Evolutionary conservation across 2,329 filamentous ascomycete genomes (phyloP).

Genomic region (Didymosphaeria variabile): DNA sequence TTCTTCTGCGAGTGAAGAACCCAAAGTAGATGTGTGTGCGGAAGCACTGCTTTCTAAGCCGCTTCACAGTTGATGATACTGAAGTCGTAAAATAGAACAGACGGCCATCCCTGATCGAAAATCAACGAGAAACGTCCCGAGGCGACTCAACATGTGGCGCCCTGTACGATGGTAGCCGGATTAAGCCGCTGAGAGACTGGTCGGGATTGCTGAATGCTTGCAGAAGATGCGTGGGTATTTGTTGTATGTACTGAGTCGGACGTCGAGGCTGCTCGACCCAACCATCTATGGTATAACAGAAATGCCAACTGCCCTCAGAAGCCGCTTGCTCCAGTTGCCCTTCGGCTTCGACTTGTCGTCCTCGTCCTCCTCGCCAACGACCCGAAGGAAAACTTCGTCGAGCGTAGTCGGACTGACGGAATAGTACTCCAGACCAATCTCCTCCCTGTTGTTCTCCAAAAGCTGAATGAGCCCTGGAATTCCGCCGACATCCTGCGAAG

Average conservation of each 20-base stretch:
- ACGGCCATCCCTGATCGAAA: no score
- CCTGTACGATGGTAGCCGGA: no score
- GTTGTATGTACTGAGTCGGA: not conserved
- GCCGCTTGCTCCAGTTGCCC: conserved; percentile 11
- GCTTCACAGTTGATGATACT: no score
- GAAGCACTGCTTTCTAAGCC: no score
- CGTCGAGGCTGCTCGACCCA: conserved; percentile 6
- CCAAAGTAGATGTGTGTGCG: no score
- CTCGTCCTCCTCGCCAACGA: conserved; percentile 82
- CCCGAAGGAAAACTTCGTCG: conserved; percentile 88
- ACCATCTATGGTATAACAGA: not conserved
- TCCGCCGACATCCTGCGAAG: conserved; percentile 47
- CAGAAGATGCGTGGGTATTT: not conserved
- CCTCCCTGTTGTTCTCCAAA: conserved; percentile 74
- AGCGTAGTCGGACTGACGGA: conserved; percentile 86
- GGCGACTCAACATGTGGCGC: no score
- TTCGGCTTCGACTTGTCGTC: conserved; percentile 50
- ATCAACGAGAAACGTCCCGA: no score
- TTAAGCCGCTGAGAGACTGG: not conserved
- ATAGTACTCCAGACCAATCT: conserved; percentile 82
- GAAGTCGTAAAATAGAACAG: no score
- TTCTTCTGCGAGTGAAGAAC: not conserved
- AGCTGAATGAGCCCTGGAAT: conserved; percentile 75
- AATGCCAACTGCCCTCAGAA: not conserved
- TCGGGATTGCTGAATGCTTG: not conserved